phyloP scores from a whole-genome alignment of 805 yeast genomes.

The Saccharomycopsis olivae region DNA sequence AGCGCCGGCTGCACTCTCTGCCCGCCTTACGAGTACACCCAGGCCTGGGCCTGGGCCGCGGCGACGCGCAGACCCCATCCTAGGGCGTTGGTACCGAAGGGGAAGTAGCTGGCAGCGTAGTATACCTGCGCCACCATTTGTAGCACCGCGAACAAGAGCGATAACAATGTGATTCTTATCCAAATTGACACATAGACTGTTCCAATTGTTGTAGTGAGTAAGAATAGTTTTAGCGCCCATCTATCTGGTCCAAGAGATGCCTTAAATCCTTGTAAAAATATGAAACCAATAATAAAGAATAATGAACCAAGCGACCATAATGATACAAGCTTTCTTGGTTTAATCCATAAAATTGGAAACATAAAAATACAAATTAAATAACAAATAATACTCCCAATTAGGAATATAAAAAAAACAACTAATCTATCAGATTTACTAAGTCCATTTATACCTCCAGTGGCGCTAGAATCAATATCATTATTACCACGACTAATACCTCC shows the following conservation, averaged over 20 bases:
- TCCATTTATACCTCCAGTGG: too few species aligned
- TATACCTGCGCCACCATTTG: constrained; percentile 84
- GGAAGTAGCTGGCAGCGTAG: constrained; percentile 88
- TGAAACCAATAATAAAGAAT: constrained; percentile 80
- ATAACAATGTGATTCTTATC: constrained; percentile 61
- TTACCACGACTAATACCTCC: too few species aligned
- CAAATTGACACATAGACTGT: constrained; percentile 71
- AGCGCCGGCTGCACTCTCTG: too few species aligned
- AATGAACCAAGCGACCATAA: constrained; percentile 89
- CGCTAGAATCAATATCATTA: too few species aligned
- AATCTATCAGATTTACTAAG: constrained; percentile 60
- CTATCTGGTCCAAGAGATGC: constrained; percentile 65
- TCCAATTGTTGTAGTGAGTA: constrained; percentile 71
- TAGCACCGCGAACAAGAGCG: constrained; percentile 61
- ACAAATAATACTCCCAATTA: constrained; percentile 69
- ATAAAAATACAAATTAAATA: constrained; percentile 72
- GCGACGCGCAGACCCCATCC: constrained; percentile 48
- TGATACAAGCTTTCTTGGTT: constrained; percentile 85
- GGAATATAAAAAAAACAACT: constrained; percentile 64
- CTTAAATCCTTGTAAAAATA: constrained; percentile 86
- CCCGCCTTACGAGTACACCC: constrained; percentile 5
- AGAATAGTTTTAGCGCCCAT: constrained; percentile 67
- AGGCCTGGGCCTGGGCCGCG: constrained; percentile 34
- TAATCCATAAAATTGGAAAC: constrained; percentile 80
- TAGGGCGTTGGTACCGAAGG: constrained; percentile 81